Evolutionary conservation across 768 basidiomycete genomes (phyloP).

Genomic region (Phylloporus sp.): DNA sequence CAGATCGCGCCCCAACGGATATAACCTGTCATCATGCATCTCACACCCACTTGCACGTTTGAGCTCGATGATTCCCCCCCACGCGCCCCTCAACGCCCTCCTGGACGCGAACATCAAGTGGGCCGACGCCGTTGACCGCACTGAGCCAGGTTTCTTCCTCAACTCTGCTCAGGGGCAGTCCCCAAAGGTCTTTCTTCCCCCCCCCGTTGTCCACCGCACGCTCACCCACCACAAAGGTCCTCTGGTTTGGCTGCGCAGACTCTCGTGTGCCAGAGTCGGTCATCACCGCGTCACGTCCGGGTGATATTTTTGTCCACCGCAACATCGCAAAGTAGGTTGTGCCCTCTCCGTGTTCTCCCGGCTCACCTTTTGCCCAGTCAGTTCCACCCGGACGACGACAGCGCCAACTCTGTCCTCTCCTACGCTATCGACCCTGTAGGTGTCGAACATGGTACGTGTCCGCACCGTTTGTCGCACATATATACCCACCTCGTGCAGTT

Average conservation of each 20-base stretch:
- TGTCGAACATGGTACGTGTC: constrained; percentile 68
- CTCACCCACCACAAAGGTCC: constrained; percentile 42
- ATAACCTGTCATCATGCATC: neutral
- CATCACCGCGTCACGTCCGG: constrained; percentile 68
- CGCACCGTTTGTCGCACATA: constrained; percentile 1
- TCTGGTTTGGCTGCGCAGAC: constrained; percentile 85
- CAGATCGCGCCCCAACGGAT: neutral
- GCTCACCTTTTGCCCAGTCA: constrained; percentile 44
- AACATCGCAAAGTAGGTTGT: constrained; percentile 80
- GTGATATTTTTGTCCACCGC: constrained; percentile 84
- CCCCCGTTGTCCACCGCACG: constrained; percentile 5
- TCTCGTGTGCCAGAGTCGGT: constrained; percentile 85
- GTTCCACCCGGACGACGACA: constrained; percentile 68
- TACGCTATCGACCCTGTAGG: constrained; percentile 71
- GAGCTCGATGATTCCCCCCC: neutral
- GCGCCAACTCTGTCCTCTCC: constrained; percentile 63
- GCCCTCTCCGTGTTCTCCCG: neutral
- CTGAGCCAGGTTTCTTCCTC: constrained; percentile 63
- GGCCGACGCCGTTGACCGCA: constrained; percentile 54
- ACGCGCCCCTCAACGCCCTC: constrained; percentile 17
- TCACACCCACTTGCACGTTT: neutral
- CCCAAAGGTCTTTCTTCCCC: constrained; percentile 46
- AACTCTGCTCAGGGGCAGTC: constrained; percentile 59
- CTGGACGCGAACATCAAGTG: constrained; percentile 61
- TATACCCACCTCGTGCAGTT: constrained; percentile 41